Conservation (phyloP, 805 yeast species). For the Danielia reshetovae region DNA sequence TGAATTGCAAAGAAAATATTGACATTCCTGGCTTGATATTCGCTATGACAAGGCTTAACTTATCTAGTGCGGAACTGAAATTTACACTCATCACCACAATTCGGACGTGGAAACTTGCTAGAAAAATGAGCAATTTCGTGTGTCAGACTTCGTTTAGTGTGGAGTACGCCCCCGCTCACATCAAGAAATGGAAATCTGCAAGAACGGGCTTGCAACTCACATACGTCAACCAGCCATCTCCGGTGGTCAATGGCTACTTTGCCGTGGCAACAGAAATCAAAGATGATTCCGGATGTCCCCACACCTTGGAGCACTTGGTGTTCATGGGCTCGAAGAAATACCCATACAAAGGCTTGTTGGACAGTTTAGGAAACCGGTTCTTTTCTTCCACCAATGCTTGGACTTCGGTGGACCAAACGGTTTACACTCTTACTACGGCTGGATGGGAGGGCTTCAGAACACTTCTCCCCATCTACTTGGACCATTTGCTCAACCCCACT, state of each 20-base stretch:
- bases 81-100: no score
- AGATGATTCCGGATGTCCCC: slow-evolving; percentile 90
- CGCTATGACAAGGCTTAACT: no score
- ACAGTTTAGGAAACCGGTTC: slow-evolving; percentile 77
- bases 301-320: slow-evolving; percentile 88
- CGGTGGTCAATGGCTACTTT: slow-evolving; percentile 88
- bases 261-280: slow-evolving; percentile 92
- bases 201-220: slow-evolving; percentile 83
- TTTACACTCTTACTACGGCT: slow-evolving; percentile 84
- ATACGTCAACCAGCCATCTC: slow-evolving; percentile 74
- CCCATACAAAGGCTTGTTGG: slow-evolving; percentile 90
- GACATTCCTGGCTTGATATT: no score
- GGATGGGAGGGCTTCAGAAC: slow-evolving; percentile 94
- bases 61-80: no score
- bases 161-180: slow-evolving; percentile 68
- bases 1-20: no score
- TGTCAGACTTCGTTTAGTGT: slow-evolving; percentile 49
- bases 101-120: not conserved
- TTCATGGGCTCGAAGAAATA: slow-evolving; percentile 90
- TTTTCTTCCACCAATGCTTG: slow-evolving; percentile 92
- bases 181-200: slow-evolving; percentile 72
- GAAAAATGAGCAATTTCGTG: slow-evolving; percentile 18
- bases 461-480: slow-evolving; percentile 83
- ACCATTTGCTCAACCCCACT: slow-evolving; percentile 81
- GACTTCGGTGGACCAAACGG: slow-evolving; percentile 96